Evolutionary conservation across 2,329 filamentous ascomycete species (phyloP), one percentile per base, ranked within the genome.

Genomic region (Beauveria rudraprayagi): DNA sequence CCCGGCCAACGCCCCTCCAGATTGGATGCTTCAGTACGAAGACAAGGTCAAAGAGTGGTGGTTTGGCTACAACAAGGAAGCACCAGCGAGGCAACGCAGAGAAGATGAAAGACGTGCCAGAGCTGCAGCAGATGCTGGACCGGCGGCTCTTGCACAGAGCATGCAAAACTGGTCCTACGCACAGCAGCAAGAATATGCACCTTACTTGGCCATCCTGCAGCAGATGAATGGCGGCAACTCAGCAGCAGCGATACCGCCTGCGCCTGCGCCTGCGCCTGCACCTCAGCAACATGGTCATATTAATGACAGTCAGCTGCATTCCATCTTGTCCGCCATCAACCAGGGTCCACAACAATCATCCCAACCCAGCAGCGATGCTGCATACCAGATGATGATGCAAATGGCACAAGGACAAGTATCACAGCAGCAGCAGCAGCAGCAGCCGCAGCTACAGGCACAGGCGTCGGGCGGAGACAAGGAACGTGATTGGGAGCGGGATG

Each of bases 31-130:
- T 10, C 71, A 77, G 24, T 75, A 80, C 37, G 69, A 76, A 3
- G 77, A 78, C 37, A 76, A 76, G 63, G 72, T 78, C 0, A 76
- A 77, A 10, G 77, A 82, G 63, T 86, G 83, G 82, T 79, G 78
- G 72, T 70, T 77, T 11, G 81, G 80, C 0, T 79, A 77, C 63
- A 75, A 76, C 60, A 76, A 73, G 62, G 77, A 77, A 56, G 51
- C 68, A 14, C 70, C 73, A 9, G 67, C 69, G 1, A 73, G 73
- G 51, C 71, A 77, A 52, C 75, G 75, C 60, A 73, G 69, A 55
- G 71, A 73, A 30, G 72, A 76, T 1, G 75, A 76, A 40, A 72
- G 74, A 30, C 70, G 67, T 9, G 72, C 72, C n/a, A 69, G 69
- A 61, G 67, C 68, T 19, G 70, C 71, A 54, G 72, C 71, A 26